A percentile compares a stretch with the other conserved stretches of the same genome.
These are phyloP conservation scores for Nannochloropsis salina DNA, from an alignment of 108 stramenopile genomes.

Conservation along the genomic window DNA sequence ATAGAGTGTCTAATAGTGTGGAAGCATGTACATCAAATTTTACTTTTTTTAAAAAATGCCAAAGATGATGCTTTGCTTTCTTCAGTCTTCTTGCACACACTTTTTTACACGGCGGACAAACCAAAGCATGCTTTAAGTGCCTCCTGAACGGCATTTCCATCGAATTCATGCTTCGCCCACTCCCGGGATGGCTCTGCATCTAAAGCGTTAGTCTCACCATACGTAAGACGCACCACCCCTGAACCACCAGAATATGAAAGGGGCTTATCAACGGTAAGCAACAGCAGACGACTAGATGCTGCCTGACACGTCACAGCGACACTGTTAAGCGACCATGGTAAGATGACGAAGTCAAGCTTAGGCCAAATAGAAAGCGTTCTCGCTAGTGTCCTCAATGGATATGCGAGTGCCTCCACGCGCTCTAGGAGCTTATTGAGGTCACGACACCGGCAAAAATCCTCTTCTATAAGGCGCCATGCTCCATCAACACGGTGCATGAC, in stretches of 20 bases:
- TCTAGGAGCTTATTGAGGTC: background rate
- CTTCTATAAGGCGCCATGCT: slow-evolving; percentile 9
- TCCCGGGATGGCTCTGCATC: background rate
- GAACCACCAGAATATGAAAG: background rate
- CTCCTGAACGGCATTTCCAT: background rate
- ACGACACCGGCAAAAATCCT: background rate
- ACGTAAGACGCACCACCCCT: background rate
- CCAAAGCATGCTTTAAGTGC: slow-evolving; percentile 9
- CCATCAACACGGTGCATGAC: background rate
- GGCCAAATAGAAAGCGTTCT: background rate
- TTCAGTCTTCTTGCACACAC: too few relatives aligned
- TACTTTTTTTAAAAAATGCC: too few relatives aligned
- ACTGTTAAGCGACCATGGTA: background rate
- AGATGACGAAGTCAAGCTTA: background rate
- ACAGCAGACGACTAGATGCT: background rate
- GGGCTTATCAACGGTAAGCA: background rate
- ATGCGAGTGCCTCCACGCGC: background rate
- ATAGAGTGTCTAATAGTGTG: too few relatives aligned
- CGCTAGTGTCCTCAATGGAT: background rate
- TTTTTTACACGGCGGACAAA: background rate
- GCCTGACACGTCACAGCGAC: background rate
- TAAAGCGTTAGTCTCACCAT: background rate
- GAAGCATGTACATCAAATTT: too few relatives aligned
- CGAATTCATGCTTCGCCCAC: slow-evolving; percentile 6
- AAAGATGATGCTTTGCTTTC: too few relatives aligned